Conservation (phyloP, 768 basidiomycete species). For the Pleurotus cornucopiae region DNA sequence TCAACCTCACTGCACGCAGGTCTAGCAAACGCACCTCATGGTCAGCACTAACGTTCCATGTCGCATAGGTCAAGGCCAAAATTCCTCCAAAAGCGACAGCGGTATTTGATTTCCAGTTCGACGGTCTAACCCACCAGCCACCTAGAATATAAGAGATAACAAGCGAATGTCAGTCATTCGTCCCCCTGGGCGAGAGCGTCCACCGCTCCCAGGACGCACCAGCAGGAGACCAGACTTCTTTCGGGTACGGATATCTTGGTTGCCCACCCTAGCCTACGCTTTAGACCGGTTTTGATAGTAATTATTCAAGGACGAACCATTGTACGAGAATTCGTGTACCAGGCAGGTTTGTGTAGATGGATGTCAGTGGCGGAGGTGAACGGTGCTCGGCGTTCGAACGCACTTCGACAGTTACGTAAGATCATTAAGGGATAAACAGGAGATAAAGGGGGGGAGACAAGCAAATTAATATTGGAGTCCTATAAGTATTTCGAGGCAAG, state of each 20-base stretch:
- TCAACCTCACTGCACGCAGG: not conserved
- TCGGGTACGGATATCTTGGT: constrained; percentile 87
- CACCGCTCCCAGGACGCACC: constrained; percentile 39
- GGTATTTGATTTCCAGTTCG: constrained; percentile 88
- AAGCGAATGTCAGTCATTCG: not conserved
- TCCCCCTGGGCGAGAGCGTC: constrained; percentile 12
- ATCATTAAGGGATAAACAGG: too few species aligned
- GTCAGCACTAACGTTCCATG: constrained; percentile 72
- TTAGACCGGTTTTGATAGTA: not conserved
- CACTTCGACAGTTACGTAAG: too few species aligned
- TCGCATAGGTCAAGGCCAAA: constrained; percentile 52
- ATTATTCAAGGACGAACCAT: not conserved
- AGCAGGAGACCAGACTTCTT: constrained; percentile 92
- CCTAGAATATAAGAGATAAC: constrained; percentile 37
- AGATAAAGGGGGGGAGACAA: too few species aligned
- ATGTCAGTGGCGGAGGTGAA: too few species aligned
- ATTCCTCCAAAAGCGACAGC: constrained; percentile 69
- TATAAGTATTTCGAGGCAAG: too few species aligned
- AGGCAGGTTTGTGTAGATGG: too few species aligned
- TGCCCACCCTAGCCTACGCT: constrained; percentile 61
- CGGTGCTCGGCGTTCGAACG: too few species aligned
- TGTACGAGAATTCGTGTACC: not conserved
- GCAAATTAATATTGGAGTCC: too few species aligned
- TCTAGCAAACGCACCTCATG: constrained; percentile 59
- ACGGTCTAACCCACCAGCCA: constrained; percentile 93